Evolutionary conservation across 352 stramenopile genomes (phyloP), one percentile per base, ranked within the genome.

Genomic region (Phytophthora sojae): DNA sequence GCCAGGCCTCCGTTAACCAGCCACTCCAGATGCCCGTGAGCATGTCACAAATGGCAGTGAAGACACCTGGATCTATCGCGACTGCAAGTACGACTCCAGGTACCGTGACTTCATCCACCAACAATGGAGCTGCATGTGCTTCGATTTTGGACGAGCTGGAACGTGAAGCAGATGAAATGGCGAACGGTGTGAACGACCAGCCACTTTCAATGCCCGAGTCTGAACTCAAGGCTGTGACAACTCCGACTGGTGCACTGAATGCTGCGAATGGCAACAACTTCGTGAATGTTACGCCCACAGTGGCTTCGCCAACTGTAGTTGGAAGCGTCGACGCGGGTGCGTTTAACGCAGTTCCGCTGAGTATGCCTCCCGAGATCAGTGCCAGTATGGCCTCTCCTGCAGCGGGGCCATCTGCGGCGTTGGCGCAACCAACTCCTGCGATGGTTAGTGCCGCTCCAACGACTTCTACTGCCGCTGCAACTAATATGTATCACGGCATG

Each of bases 91-190:
- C 63, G 11, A 53, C 64, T 6, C 56, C 77, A 26, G 66, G 58
- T 6, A 67, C 61, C 23, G 56, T 39, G 4, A 25, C 25, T 42
- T 25, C 65, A 35, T 73, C 63, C 5, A 9, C 71, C 6, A 69
- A 15, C 21, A 71, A 57, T 62, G 77, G 71, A 35, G 47, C 61
- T 71, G 75, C 59, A n/a, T 59, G 47, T 56, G 69, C 58, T 60
- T 95, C 88, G n/a, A 96, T 96, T 57, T 57, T 96, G 55, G 89
- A 96, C 32, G 89, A 96, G 37, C 59, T 96, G 26, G 89, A 96
- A 51, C 85, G 89, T 15, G 89, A 96, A 55, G 87, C 89, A 1
- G 83, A 96, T 67, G 89, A 96, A 63, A 96, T 96, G 89, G 89
- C 89, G 1, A 92, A 93, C 57, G 84, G 86, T 15, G 73, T 95